Percentiles rank a stretch among this genome's conserved stretches.
phyloP scores from a whole-genome alignment of 768 basidiomycete genomes.

The Tubosaeta sp. region DNA sequence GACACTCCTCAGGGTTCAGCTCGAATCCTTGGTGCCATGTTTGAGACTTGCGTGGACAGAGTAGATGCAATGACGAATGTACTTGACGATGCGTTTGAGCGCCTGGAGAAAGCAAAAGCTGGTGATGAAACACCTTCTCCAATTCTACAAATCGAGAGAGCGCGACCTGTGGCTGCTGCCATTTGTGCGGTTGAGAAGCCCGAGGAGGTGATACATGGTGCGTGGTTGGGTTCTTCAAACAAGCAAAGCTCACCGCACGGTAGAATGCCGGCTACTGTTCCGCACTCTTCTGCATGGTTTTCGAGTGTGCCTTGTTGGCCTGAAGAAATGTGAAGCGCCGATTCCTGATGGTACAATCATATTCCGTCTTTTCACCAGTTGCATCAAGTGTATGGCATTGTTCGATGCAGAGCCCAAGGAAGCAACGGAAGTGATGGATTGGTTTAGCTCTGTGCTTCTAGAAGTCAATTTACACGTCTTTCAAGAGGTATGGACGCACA shows the following conservation, averaged over 20 bases:
- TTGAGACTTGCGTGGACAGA: conserved; percentile 81
- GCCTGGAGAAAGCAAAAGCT: conserved; percentile 42
- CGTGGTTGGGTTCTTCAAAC: conserved; percentile 17
- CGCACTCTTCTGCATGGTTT: conserved; percentile 87
- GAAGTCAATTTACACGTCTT: conserved; percentile 91
- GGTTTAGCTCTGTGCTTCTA: conserved; percentile 65
- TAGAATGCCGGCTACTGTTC: conserved; percentile 84
- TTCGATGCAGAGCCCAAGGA: conserved; percentile 71
- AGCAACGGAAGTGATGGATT: conserved; percentile 78
- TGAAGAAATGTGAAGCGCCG: conserved; percentile 78
- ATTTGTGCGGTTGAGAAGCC: conserved; percentile 77
- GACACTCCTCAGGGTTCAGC: conserved; percentile 66
- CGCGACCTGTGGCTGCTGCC: conserved; percentile 76
- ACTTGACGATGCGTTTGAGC: conserved; percentile 44
- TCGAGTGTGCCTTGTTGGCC: conserved; percentile 67
- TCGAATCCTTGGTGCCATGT: conserved; percentile 65
- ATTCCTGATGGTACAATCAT: conserved; percentile 84
- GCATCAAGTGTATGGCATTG: conserved; percentile 78
- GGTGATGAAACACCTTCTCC: conserved; percentile 43
- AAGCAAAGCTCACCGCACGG: conserved; percentile 2
- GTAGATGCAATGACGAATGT: conserved; percentile 75
- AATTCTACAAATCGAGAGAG: conserved; percentile 72
- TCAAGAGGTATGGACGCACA: conserved; percentile 93
- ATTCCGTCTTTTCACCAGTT: conserved; percentile 81
- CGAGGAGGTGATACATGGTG: conserved; percentile 79